Base-by-base conservation (phyloP, 139 green algal species). In the Dunaliella primolecta region DNA sequence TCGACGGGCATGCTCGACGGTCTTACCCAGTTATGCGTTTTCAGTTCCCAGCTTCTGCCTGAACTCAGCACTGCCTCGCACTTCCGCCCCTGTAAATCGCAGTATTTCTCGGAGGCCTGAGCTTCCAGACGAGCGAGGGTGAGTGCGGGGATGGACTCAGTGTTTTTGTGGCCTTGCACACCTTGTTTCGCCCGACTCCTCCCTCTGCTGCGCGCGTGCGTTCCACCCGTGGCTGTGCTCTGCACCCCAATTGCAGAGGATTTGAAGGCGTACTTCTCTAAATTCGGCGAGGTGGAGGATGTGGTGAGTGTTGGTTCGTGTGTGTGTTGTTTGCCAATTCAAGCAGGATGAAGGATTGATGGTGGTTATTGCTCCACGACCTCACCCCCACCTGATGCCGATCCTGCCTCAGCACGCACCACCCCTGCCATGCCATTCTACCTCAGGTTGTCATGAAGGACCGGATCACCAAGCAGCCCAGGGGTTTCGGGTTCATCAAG, bases 401-500 rank as follows among this genome's bases (percentile, higher is more conserved):
- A 72, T 72, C 20, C 56, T 29, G 56, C 56, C 21, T 15, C 72
- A 78, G 72, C 72, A 78, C 72, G 3, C 3, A 29, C 72, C 32
- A 24, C 23, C 72, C 72, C 30, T 78, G 20, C 25, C 25, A 72
- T 29, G 56, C 56, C 56, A 29, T 21, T 72, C 56, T 15, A 15
- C 21, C 56, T 15, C 89, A 97, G 94, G 92, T 95, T 23, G 91
- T 97, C 1, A 97, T 97, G 94, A 80, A 84, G 15, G 94, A 98
- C 83, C 87, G 91, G 1, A 57, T 88, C n/a, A 97, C 93, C 0
- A 81, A 86, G 27, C 88, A 88, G 37, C 93, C 94, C 0, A 90
- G 95, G 23, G 94, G 94, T 30, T 98, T 98, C 84, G 95, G 95
- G 2, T 98, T 98, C 86, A 89, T 98, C 29, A 98, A 93, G 0